Base-by-base conservation (phyloP, 2,329 filamentous ascomycete genomes). In the Epichloe bromicola region DNA sequence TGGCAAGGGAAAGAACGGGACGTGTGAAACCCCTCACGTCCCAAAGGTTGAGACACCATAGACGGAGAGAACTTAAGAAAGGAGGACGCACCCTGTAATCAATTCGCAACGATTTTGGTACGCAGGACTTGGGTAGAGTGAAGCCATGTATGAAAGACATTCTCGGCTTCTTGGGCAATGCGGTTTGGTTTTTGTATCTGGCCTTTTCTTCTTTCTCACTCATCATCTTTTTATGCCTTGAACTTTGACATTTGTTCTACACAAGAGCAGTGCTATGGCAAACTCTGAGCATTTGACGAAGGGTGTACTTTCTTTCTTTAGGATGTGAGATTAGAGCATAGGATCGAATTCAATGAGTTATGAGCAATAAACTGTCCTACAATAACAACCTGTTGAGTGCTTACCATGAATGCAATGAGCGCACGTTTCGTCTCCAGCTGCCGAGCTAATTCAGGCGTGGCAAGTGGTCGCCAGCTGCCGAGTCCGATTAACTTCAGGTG, bases 101-200 rank as follows among this genome's bases (percentile, higher is more conserved):
- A 65, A 66, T 67, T 65, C 59, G 61, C 59, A 57, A 64, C 55
- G 53, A 63, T 64, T 66, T 66, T 64, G 57, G 57, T 60, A 56
- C 57, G 26, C 48, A 44, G 20, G 56, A 59, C 57, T 64, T 65
- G 61, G 61, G 63, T 63, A 64, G 60, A 58, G 57, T 55, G 57
- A 59, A 56, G 56, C 57, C 56, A 65, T 63, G 62, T 66, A 63
- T 58, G 61, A 63, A 58, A 64, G 65, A 63, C 61, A 61, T 55
- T 59, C 56, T 60, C 57, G 38, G 48, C 54, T 55, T 60, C 57
- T 57, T 50, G 52, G 58, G 51, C 52, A 54, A 53, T 53, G 56
- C 59, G 55, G 56, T 56, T 57, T 55, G 61, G n/a, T 49, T 17
- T 2, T 37, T 26, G 8, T n/a, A 14, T 20, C n/a, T 39, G 15